Evolutionary conservation across 148 eudicot species (phyloP), one percentile per base, ranked within the genome.

Genomic region (Vaccinium macrocarpon): DNA sequence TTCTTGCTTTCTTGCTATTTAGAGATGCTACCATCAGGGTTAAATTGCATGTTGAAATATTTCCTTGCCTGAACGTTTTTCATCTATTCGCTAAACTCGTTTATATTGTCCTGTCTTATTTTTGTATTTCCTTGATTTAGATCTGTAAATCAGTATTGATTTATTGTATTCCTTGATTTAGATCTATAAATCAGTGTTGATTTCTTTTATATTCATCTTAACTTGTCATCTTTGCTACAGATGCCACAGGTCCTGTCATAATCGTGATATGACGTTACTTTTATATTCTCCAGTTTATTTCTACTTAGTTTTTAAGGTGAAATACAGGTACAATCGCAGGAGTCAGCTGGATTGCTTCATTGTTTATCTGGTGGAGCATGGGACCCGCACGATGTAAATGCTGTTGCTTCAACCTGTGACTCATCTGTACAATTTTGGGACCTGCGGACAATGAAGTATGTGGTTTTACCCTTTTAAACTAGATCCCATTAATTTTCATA

Each of bases 361-460:
- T 86, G 84, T 84, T 89, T 94, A 79, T 88, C 96, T 84, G 99
- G 99, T 82, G 99, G 99, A 82, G 98, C 98, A 49, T 97, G 99
- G 99, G 95, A 97, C 87, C 98, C 99, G 29, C 98, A 95, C 87
- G 98, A 97, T 86, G 82, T 88, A 75, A 94, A 97, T 86, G 85
- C 90, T 89, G 84, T 97, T 84, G 93, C 95, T 55, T 88, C 91
- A 79, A 94, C 96, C 23, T 89, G 96, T 88, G 98, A 97, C 86
- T 94, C 99, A 81, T 92, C 94, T 55, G 84, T 95, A 84, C 98
- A 95, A 84, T 88, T 95, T 81, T 95, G 98, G 98, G 99, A 97
- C 88, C 86, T 97, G 8, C 88, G 99, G 48, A 90, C 94, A 59
- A 95, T 97, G 99, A 95, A 93, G 99, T 97, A 94, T 50, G 95